Base-by-base conservation (phyloP, 148 eudicot genomes). In the Simmondsia chinensis region DNA sequence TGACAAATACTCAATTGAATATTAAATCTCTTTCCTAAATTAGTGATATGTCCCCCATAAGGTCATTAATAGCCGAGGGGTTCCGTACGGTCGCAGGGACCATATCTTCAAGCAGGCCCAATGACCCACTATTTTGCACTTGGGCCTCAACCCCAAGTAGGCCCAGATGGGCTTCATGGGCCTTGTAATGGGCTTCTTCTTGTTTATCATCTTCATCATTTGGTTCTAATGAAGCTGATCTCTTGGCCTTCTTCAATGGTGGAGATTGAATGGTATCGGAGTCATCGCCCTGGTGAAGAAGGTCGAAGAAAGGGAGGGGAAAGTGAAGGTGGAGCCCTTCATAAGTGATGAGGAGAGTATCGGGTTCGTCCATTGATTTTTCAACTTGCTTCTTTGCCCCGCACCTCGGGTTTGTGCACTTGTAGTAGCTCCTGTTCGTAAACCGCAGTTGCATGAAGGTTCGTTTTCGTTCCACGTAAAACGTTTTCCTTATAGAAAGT, bases 311-410 rank as follows among this genome's bases (percentile, higher is more conserved):
- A 10, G 94, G 89, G 56, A 67, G 74, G 0, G 78, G 50, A 27
- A 64, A 87, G 41, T 83, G 94, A 44, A 87, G 89, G 60, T 87
- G 96, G 28, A 87, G 84, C 5, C 96, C 94, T 53, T 87, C 96
- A 11, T 87, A 87, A 7, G 96, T 87, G 29, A 87, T 73, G 17
- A 80, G 58, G 16, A 87, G 62, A 6, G 75, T 77, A 34, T 83
- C 81, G 0, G 80, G 74, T 13, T 87, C 96, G 0, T 87, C 81
- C 1, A 32, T 56, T 1, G 89, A 83, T 33, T 72, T 48, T 52
- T 87, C 94, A 11, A 87, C 89, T n/a, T 87, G 96, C 54, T 83
- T 87, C 54, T 87, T 87, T 0, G 96, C 96, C 5, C 72, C 64
- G 52, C 96, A 83, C 37, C 81, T 69, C 5, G 86, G 89, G 45